phyloP scores from a whole-genome alignment of 106 monocot genomes.

The Cymbidium sinense region DNA sequence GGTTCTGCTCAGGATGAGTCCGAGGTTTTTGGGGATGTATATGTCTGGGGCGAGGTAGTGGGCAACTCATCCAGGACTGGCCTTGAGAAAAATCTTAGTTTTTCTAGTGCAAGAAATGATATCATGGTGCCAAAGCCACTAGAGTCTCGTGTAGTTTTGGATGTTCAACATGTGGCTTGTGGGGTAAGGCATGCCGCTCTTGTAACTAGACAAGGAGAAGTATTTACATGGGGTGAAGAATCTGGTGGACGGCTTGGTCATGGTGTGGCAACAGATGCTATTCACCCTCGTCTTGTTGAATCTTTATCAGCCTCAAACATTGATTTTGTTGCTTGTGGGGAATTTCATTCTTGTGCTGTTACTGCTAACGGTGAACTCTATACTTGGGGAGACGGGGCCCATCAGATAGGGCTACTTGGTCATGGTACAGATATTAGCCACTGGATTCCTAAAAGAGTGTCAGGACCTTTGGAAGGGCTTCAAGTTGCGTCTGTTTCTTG shows the following conservation, averaged over 20 bases:
- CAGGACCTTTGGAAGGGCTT: slow-evolving; percentile 74
- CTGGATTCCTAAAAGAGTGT: slow-evolving; percentile 91
- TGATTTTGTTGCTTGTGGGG: slow-evolving; percentile 79
- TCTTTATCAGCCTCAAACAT: slow-evolving; percentile 42
- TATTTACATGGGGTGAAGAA: slow-evolving; percentile 97
- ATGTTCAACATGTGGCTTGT: slow-evolving; percentile 72
- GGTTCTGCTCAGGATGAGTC: slow-evolving; percentile 67
- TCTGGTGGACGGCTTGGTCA: slow-evolving; percentile 84
- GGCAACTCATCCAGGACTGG: slow-evolving; percentile 29
- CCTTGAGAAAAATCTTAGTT: slow-evolving; percentile 23
- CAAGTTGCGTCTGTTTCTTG: slow-evolving; percentile 72
- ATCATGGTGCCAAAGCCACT: slow-evolving; percentile 68
- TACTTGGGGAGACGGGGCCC: slow-evolving; percentile 93
- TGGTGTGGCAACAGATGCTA: slow-evolving; percentile 52
- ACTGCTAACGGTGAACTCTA: slow-evolving; percentile 72
- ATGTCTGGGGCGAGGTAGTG: slow-evolving; percentile 71
- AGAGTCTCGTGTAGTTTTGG: slow-evolving; percentile 83
- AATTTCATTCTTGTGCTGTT: slow-evolving; percentile 92
- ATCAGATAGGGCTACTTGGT: slow-evolving; percentile 82
- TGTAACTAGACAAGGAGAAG: slow-evolving; percentile 74
- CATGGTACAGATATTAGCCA: slow-evolving; percentile 75
- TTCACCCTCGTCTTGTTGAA: slow-evolving; percentile 77
- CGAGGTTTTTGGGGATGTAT: slow-evolving; percentile 61
- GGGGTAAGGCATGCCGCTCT: slow-evolving; percentile 86
- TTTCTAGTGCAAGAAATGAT: slow-evolving; percentile 41